phyloP scores from a whole-genome alignment of 176 grass and related monocot species.

The Carex parvula region DNA sequence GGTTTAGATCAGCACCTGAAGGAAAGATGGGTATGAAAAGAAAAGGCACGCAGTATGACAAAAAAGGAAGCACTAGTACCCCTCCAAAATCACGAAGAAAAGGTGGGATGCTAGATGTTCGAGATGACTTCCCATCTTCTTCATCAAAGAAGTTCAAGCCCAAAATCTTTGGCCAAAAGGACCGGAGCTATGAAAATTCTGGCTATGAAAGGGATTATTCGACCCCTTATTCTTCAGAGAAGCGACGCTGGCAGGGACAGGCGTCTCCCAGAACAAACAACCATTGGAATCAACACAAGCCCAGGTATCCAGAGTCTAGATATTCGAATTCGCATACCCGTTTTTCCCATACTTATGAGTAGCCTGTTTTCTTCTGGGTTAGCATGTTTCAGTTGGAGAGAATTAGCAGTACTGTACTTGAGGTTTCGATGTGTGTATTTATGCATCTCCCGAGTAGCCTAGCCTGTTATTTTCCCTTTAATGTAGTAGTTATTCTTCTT shows the following conservation, averaged over 20 bases:
- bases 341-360: constrained; percentile 13
- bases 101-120: constrained; percentile 53
- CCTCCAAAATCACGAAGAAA: constrained; percentile 50
- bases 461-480: background rate
- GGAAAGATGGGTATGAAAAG: constrained; percentile 40
- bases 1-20: constrained; percentile 59
- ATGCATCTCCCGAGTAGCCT: background rate
- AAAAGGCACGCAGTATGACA: constrained; percentile 45
- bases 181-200: constrained; percentile 20
- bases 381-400: background rate
- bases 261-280: constrained; percentile 21
- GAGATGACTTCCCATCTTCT: constrained; percentile 34
- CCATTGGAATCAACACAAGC: constrained; percentile 30
- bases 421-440: constrained; percentile 1
- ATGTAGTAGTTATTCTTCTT: background rate
- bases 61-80: constrained; percentile 32
- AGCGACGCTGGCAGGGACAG: constrained; percentile 4
- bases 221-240: constrained; percentile 32
- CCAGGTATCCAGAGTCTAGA: constrained; percentile 34
- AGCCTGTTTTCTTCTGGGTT: background rate
- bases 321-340: constrained; percentile 34
- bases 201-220: constrained; percentile 39
- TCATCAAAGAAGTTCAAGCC: constrained; percentile 46
- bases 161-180: constrained; percentile 33
- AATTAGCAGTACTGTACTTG: background rate